Evolutionary conservation across 164 flowering plant genomes (phyloP), one percentile per base, ranked within the genome.

Genomic region (Vitis rotundifolia): DNA sequence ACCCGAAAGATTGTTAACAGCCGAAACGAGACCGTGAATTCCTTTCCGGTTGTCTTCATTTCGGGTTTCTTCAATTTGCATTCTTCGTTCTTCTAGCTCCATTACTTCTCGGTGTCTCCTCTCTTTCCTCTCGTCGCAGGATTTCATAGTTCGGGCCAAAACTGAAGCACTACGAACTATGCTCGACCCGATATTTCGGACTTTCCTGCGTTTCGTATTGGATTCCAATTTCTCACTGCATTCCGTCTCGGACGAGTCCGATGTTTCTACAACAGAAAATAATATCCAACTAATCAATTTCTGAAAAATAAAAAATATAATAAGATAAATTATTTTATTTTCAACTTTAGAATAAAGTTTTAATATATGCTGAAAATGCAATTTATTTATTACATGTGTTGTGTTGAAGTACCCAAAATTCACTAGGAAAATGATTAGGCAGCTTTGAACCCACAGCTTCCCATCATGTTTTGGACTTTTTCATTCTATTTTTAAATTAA

Each of bases 41-140:
- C 82, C 86, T 74, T 81, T 59, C 26, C 80, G 54, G 61, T 74
- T 75, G 60, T 63, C 67, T 72, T 81, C 85, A 31, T 66, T 75
- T 44, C 71, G 60, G 14, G 64, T 51, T 68, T 79, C 85, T 67
- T 79, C 85, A 16, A 83, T 64, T 62, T 65, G 75, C 8, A 85
- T 73, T 63, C 74, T 74, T 15, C 79, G 71, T 49, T 79, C 75
- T 19, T 81, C 82, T 1, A 82, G 12, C 48, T 73, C 79, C 63
- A 79, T 66, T 3, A 67, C 19, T 49, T 71, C 74, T 52, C 66
- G 71, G 64, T 81, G 86, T 65, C 88, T 60, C 59, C 64, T 74
- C 59, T 81, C 86, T 63, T 64, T 74, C 76, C 67, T 81, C 75
- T 81, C 86, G 55, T 80, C 86, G 11, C 82, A 70, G 15, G 68